These are phyloP conservation scores for Ustilago nuda DNA, from an alignment of 1,284 basidiomycete species.

Conservation along the genomic window DNA sequence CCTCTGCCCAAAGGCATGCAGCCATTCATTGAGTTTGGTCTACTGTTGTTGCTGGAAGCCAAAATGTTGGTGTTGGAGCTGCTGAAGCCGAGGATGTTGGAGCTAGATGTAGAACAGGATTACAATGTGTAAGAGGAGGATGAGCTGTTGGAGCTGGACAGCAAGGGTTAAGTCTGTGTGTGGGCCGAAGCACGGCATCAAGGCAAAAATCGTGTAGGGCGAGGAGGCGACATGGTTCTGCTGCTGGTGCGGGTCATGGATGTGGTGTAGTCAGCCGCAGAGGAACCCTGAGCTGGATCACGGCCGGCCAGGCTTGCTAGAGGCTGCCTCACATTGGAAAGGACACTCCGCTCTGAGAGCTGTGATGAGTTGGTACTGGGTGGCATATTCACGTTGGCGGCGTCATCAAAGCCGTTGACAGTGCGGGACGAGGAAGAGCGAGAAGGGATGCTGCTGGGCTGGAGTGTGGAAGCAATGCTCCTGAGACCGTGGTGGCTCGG, in stretches of 20 bases:
- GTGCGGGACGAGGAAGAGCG: conserved; percentile 17
- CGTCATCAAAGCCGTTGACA: background rate
- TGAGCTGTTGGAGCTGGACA: conserved; percentile 33
- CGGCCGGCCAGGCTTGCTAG: conserved; percentile 10
- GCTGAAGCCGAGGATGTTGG: conserved; percentile 32
- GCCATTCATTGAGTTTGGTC: conserved; percentile 23
- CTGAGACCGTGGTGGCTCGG: background rate
- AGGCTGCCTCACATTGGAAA: background rate
- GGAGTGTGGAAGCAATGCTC: conserved; percentile 9
- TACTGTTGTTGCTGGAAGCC: conserved; percentile 29
- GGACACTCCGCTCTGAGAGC: background rate
- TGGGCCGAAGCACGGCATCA: conserved; percentile 40
- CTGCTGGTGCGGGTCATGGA: conserved; percentile 21
- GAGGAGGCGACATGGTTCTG: conserved; percentile 46
- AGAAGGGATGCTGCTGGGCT: background rate
- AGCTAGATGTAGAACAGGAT: conserved; percentile 35
- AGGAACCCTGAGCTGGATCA: conserved; percentile 15
- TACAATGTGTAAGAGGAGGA: conserved; percentile 35
- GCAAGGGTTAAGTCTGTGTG: conserved; percentile 32
- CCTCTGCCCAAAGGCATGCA: conserved; percentile 26
- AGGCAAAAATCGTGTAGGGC: conserved; percentile 40
- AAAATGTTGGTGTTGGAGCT: conserved; percentile 48
- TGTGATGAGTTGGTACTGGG: conserved; percentile 5
- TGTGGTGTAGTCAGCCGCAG: conserved; percentile 3
- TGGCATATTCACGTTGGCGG: conserved; percentile 1